Percentiles rank a stretch among this genome's conserved stretches.
These are phyloP conservation scores for Hyaloperonospora arabidopsidis DNA, from an alignment of 352 stramenopile genomes.

Conservation along the genomic window DNA sequence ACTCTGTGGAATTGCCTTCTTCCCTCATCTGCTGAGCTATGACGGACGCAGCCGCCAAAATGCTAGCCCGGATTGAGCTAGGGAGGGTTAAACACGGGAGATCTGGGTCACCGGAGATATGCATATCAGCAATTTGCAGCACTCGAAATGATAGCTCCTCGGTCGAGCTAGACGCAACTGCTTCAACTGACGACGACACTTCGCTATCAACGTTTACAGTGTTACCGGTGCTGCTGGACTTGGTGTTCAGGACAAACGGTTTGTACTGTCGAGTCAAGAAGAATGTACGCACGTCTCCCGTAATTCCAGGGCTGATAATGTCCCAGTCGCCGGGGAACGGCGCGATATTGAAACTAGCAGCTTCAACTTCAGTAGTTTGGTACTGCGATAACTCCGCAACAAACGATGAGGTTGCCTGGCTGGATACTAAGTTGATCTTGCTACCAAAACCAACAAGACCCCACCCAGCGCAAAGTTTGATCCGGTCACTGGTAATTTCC, in stretches of 20 bases:
- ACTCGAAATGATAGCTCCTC: slow-evolving; percentile 46
- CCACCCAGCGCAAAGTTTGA: slow-evolving; percentile 27
- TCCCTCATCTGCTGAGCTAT: slow-evolving; percentile 21
- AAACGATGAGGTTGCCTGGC: slow-evolving; percentile 18
- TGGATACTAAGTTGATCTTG: slow-evolving; percentile 10
- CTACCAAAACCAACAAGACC: slow-evolving; percentile 13
- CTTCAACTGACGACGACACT: slow-evolving; percentile 27
- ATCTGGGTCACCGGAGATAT: slow-evolving; percentile 39
- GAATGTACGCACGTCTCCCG: slow-evolving; percentile 16
- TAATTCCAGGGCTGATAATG: slow-evolving; percentile 17
- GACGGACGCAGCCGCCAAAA: slow-evolving; percentile 22
- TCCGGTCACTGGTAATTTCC: slow-evolving; percentile 19
- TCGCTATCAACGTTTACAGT: slow-evolving; percentile 3
- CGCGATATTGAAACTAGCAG: slow-evolving; percentile 13
- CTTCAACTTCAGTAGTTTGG: slow-evolving; percentile 18
- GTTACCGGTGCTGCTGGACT: neutral
- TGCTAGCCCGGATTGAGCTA: slow-evolving; percentile 13
- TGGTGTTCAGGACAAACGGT: slow-evolving; percentile 14
- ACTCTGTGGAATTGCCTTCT: slow-evolving; percentile 20
- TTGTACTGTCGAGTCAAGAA: slow-evolving; percentile 20
- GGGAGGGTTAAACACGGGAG: slow-evolving; percentile 28
- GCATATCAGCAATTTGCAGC: slow-evolving; percentile 62
- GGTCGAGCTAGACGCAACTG: slow-evolving; percentile 16
- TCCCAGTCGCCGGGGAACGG: slow-evolving; percentile 22
- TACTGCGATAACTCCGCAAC: slow-evolving; percentile 25